Conservation (phyloP, 768 basidiomycete genomes). For the Boletus sp. region DNA sequence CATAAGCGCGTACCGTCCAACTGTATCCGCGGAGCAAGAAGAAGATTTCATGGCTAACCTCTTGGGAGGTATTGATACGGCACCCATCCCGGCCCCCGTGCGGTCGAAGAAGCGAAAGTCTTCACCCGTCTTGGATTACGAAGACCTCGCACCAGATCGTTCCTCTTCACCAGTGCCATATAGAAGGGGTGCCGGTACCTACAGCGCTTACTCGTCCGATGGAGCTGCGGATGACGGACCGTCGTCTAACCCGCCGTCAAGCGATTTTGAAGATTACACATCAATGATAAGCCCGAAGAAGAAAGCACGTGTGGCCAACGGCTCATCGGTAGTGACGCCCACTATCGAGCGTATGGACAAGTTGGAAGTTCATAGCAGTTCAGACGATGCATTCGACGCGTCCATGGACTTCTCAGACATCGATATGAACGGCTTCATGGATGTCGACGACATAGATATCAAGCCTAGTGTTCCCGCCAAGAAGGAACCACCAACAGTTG, state of each 20-base stretch:
- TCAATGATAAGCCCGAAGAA: conserved; percentile 65
- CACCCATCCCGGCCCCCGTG: conserved; percentile 35
- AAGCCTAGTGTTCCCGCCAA: conserved; percentile 36
- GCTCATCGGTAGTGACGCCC: conserved; percentile 45
- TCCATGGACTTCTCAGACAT: conserved; percentile 55
- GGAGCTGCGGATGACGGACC: conserved; percentile 24
- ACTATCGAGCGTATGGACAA: conserved; percentile 56
- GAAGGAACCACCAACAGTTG: conserved; percentile 6
- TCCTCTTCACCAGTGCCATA: conserved; percentile 43
- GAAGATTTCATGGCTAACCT: conserved; percentile 85
- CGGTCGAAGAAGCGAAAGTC: conserved; percentile 67
- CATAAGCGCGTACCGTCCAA: conserved; percentile 78
- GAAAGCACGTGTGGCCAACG: conserved; percentile 45
- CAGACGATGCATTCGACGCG: conserved; percentile 47
- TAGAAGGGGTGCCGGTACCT: conserved; percentile 28
- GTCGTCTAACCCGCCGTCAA: conserved; percentile 36
- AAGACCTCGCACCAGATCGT: conserved; percentile 23
- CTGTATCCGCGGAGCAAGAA: conserved; percentile 75
- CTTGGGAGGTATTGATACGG: conserved; percentile 65
- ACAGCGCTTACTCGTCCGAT: conserved; percentile 38
- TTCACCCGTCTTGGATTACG: conserved; percentile 43
- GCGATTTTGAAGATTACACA: conserved; percentile 49
- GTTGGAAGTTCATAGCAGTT: conserved; percentile 54
- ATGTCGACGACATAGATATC: conserved; percentile 53
- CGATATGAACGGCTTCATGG: conserved; percentile 54